Percentiles rank a stretch among this genome's conserved stretches.
Conservation (phyloP, 169 alveolate genomes). For the Babesia divergens region DNA sequence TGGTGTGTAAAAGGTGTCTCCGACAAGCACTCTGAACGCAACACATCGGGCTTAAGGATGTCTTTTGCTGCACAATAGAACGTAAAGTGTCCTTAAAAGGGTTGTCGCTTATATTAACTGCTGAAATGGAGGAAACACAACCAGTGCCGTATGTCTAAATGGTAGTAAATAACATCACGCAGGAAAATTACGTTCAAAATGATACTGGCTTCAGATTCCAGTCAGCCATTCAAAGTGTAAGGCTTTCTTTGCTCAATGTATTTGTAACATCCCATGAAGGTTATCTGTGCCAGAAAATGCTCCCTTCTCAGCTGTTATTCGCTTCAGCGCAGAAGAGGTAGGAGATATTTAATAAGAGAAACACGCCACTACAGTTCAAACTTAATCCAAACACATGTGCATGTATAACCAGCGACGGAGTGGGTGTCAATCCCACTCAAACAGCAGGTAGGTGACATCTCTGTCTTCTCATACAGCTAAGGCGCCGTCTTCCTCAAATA, state of each 20-base stretch:
- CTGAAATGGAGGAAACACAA: slow-evolving; percentile 38
- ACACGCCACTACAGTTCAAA: slow-evolving; percentile 66
- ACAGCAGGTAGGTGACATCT: slow-evolving; percentile 77
- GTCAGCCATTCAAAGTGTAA: slow-evolving; percentile 67
- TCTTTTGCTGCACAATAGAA: too few species aligned
- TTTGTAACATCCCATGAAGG: not conserved
- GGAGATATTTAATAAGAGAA: not conserved
- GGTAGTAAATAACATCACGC: not conserved
- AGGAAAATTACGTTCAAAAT: slow-evolving; percentile 67
- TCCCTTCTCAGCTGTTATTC: slow-evolving; percentile 87
- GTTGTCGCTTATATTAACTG: too few species aligned
- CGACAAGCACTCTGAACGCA: too few species aligned
- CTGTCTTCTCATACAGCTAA: not conserved
- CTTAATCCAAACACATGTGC: slow-evolving; percentile 88
- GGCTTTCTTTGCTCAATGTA: not conserved
- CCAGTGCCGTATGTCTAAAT: slow-evolving; percentile 36
- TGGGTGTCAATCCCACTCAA: slow-evolving; percentile 86
- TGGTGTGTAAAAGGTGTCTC: too few species aligned
- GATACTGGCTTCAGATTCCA: slow-evolving; percentile 65
- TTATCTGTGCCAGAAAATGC: slow-evolving; percentile 86
- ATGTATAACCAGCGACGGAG: slow-evolving; percentile 84
- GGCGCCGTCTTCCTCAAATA: slow-evolving; percentile 83
- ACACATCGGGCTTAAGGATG: too few species aligned
- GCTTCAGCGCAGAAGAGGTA: slow-evolving; percentile 84
- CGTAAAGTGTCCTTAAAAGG: too few species aligned